These are phyloP conservation scores for Retiboletus flavoniger DNA, from an alignment of 1,284 basidiomycete species.

Conservation along the genomic window DNA sequence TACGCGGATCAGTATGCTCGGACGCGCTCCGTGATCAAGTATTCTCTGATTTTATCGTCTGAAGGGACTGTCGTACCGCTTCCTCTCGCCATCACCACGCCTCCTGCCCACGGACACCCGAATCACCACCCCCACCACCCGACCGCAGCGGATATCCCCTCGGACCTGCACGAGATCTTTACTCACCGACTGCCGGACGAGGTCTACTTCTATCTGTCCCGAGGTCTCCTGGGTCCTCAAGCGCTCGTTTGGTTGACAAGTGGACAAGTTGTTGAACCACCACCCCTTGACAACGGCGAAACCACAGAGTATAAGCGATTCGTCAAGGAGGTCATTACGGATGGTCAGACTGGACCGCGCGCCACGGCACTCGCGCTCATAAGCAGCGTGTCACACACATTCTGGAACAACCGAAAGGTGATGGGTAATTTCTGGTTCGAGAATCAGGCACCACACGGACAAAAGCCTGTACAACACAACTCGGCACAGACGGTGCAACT, in stretches of 20 bases:
- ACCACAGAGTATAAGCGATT: conserved; percentile 93
- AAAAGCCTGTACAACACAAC: conserved; percentile 69
- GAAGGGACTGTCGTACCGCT: conserved; percentile 89
- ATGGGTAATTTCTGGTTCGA: conserved; percentile 79
- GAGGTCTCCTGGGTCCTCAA: conserved; percentile 85
- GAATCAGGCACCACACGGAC: conserved; percentile 46
- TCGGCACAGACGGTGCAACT: conserved; percentile 81
- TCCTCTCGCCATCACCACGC: conserved; percentile 69
- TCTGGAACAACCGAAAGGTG: conserved; percentile 78
- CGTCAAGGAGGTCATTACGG: conserved; percentile 93
- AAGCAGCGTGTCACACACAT: conserved; percentile 71
- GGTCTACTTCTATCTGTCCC: conserved; percentile 93
- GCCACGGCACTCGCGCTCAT: conserved; percentile 88
- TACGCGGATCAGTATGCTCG: conserved; percentile 90
- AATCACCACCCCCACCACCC: conserved; percentile 65
- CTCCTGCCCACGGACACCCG: conserved; percentile 46
- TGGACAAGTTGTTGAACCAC: conserved; percentile 81
- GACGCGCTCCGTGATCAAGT: conserved; percentile 90
- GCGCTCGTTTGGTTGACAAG: conserved; percentile 89
- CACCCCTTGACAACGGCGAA: conserved; percentile 94
- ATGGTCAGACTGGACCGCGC: conserved; percentile 87
- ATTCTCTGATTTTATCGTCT: conserved; percentile 85
- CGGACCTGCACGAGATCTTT: conserved; percentile 94
- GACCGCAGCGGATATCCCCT: conserved; percentile 84
- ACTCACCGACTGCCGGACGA: conserved; percentile 95